These are phyloP conservation scores for Tylopilus rubrobrunneus DNA, from an alignment of 768 basidiomycete species.

Conservation along the genomic window DNA sequence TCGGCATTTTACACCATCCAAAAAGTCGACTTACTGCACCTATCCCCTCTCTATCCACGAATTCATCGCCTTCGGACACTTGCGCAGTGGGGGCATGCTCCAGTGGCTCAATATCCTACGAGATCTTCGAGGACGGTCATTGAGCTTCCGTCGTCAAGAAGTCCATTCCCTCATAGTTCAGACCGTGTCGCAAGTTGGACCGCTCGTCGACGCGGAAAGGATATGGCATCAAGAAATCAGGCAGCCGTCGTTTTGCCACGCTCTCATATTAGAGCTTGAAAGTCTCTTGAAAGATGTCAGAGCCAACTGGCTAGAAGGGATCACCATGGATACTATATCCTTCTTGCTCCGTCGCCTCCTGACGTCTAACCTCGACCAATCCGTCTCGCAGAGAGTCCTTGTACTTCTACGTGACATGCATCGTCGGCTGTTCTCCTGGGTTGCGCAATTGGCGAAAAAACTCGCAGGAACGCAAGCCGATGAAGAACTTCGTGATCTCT, in stretches of 20 bases:
- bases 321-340: slow-evolving; percentile 30
- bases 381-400: slow-evolving; percentile 18
- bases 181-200: slow-evolving; percentile 41
- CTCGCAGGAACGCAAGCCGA: slow-evolving; percentile 6
- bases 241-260: slow-evolving; percentile 10
- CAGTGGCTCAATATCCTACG: slow-evolving; percentile 51
- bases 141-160: slow-evolving; percentile 38
- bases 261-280: slow-evolving; percentile 33
- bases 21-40: too few relatives aligned
- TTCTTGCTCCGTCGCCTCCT: slow-evolving; percentile 35
- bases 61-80: slow-evolving; percentile 16
- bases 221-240: slow-evolving; percentile 12
- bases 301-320: slow-evolving; percentile 38
- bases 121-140: slow-evolving; percentile 33
- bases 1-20: too few relatives aligned
- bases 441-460: slow-evolving; percentile 27
- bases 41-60: slow-evolving; percentile 37
- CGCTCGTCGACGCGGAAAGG: not conserved
- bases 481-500: slow-evolving; percentile 1
- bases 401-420: slow-evolving; percentile 31
- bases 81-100: slow-evolving; percentile 42
- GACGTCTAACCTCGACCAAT: slow-evolving; percentile 14
- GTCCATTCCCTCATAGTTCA: slow-evolving; percentile 42
- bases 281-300: slow-evolving; percentile 26
- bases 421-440: slow-evolving; percentile 33